Evolutionary conservation across 495 filamentous ascomycete genomes (phyloP).

Genomic region (Hypoxylon trugodes): DNA sequence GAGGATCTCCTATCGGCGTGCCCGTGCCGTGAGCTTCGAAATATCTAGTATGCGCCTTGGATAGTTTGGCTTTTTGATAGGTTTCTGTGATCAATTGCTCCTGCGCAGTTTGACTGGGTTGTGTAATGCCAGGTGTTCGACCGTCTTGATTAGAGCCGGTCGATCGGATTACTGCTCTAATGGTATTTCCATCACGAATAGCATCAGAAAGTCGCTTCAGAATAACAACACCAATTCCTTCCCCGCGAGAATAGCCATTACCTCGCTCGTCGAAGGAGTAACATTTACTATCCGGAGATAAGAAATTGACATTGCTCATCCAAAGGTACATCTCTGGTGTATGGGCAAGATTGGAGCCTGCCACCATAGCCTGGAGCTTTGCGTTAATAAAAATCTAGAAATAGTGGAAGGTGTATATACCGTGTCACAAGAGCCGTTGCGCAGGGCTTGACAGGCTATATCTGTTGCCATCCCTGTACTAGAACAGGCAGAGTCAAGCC

Average conservation of each 20-base stretch:
- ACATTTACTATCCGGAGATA: constrained; percentile 51
- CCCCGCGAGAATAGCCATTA: constrained; percentile 67
- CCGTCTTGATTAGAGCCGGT: constrained; percentile 62
- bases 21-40: constrained; percentile 58
- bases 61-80: constrained; percentile 55
- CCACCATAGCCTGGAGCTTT: constrained; percentile 51
- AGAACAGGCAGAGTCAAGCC: constrained; percentile 82
- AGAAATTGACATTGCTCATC: constrained; percentile 38
- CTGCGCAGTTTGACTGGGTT: constrained; percentile 58
- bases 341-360: constrained; percentile 56
- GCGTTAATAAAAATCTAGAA: background rate
- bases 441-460: constrained; percentile 74
- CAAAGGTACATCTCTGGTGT: constrained; percentile 46
- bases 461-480: constrained; percentile 62
- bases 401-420: constrained; percentile 2
- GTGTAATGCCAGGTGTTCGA: constrained; percentile 55
- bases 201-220: constrained; percentile 63
- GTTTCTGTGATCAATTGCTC: constrained; percentile 52
- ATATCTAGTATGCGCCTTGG: constrained; percentile 51
- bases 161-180: constrained; percentile 64
- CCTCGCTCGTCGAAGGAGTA: constrained; percentile 63
- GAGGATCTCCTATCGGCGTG: constrained; percentile 61
- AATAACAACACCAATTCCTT: constrained; percentile 61
- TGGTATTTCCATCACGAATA: constrained; percentile 53
- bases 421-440: constrained; percentile 47